Conservation (phyloP, 176 grass and related monocot species). For the Cenchrus fungigraminus region DNA sequence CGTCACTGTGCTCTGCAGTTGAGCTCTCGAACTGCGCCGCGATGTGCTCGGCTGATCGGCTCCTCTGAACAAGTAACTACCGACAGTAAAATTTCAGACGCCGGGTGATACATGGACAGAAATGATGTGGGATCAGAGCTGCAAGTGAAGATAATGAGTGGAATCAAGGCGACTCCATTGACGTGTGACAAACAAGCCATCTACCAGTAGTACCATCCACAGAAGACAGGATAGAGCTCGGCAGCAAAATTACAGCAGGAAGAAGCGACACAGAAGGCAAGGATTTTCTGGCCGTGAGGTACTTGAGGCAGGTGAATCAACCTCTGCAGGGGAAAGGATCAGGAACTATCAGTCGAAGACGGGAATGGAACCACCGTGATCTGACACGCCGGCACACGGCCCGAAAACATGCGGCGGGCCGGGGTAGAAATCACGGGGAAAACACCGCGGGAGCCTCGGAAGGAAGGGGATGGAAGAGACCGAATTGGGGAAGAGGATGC, state of each 20-base stretch:
- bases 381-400: slow-evolving; percentile 36
- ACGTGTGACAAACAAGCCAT: slow-evolving; percentile 23
- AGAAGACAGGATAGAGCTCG: not conserved
- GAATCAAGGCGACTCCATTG: slow-evolving; percentile 24
- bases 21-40: slow-evolving; percentile 14
- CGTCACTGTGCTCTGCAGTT: slow-evolving; percentile 38
- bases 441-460: not conserved
- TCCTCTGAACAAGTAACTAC: not conserved
- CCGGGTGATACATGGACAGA: not conserved
- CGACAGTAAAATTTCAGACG: not conserved
- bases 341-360: slow-evolving; percentile 8
- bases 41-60: not conserved
- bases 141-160: slow-evolving; percentile 13
- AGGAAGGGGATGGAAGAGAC: slow-evolving; percentile 29
- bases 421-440: slow-evolving; percentile 19
- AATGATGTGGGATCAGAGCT: slow-evolving; percentile 13
- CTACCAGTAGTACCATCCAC: not conserved
- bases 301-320: not conserved
- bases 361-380: slow-evolving; percentile 31
- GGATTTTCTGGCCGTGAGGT: slow-evolving; percentile 3
- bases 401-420: not conserved
- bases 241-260: slow-evolving; percentile 40
- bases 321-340: not conserved
- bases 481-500: slow-evolving; percentile 29
- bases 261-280: slow-evolving; percentile 13